These are phyloP conservation scores for Aspergillus sp. DNA, from an alignment of 2,329 filamentous ascomycete species.

Conservation along the genomic window DNA sequence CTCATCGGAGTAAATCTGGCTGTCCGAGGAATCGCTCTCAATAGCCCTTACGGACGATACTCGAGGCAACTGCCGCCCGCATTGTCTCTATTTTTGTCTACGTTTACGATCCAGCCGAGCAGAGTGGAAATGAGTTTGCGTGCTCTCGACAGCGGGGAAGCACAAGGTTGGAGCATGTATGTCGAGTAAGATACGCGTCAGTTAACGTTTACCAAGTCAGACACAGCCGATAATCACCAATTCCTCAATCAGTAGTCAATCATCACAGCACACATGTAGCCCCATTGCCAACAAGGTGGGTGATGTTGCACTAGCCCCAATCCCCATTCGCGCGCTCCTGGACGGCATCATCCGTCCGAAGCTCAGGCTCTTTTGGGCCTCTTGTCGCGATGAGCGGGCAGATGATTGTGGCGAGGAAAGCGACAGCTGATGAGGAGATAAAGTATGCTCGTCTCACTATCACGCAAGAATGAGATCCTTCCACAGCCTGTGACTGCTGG, in stretches of 20 bases:
- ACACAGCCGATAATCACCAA: slow-evolving; percentile 12
- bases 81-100: neutral
- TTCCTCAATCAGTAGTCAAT: slow-evolving; percentile 11
- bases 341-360: neutral
- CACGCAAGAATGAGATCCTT: neutral
- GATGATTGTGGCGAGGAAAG: neutral
- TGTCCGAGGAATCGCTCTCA: neutral
- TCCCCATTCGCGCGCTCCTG: slow-evolving; percentile 11
- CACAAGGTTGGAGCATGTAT: slow-evolving; percentile 2
- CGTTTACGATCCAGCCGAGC: neutral
- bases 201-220: slow-evolving; percentile 5
- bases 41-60: neutral
- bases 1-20: slow-evolving; percentile 6
- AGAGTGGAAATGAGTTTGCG: neutral
- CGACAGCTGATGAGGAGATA: neutral
- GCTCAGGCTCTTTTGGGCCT: neutral
- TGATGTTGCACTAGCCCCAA: slow-evolving; percentile 24
- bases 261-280: slow-evolving; percentile 22
- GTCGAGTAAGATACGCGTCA: slow-evolving; percentile 5
- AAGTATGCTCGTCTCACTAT: neutral
- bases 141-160: neutral
- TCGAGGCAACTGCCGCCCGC: neutral
- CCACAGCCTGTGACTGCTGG: neutral
- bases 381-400: neutral
- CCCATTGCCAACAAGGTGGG: slow-evolving; percentile 21